These are phyloP conservation scores for Effrenium voratum DNA, from an alignment of 73 alveolate genomes.

Conservation along the genomic window DNA sequence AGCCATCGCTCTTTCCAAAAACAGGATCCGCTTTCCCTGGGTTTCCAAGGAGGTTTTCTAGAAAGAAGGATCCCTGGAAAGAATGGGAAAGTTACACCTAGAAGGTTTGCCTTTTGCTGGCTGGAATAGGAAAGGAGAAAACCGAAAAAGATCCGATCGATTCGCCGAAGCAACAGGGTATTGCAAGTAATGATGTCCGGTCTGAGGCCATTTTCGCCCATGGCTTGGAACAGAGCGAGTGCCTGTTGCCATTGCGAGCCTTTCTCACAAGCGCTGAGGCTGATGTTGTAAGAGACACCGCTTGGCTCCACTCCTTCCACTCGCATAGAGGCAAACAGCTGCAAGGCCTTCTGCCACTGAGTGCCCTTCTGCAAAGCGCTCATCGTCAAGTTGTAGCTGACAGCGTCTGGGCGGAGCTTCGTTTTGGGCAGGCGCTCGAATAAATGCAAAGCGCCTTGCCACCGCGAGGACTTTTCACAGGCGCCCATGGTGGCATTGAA, in stretches of 20 bases:
- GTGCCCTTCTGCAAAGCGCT: neutral
- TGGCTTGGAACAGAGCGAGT: neutral
- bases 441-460: neutral
- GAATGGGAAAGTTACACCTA: too few relatives aligned
- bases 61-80: too few relatives aligned
- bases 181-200: too few relatives aligned
- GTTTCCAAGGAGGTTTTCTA: too few relatives aligned
- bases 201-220: too few relatives aligned
- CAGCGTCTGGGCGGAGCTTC: neutral
- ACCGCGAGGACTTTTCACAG: neutral
- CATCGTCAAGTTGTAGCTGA: neutral
- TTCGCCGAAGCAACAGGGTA: too few relatives aligned
- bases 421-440: neutral
- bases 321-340: neutral
- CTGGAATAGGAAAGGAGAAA: too few relatives aligned
- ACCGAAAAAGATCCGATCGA: too few relatives aligned
- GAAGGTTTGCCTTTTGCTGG: too few relatives aligned
- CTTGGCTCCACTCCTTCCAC: neutral
- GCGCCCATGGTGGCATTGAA: neutral
- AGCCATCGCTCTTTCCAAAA: too few relatives aligned
- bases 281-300: neutral
- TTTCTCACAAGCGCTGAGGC: slow-evolving; percentile 7
- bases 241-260: neutral
- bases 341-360: neutral
- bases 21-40: too few relatives aligned